Conservation (phyloP, 768 basidiomycete species). For the Scleroderma bovista region DNA sequence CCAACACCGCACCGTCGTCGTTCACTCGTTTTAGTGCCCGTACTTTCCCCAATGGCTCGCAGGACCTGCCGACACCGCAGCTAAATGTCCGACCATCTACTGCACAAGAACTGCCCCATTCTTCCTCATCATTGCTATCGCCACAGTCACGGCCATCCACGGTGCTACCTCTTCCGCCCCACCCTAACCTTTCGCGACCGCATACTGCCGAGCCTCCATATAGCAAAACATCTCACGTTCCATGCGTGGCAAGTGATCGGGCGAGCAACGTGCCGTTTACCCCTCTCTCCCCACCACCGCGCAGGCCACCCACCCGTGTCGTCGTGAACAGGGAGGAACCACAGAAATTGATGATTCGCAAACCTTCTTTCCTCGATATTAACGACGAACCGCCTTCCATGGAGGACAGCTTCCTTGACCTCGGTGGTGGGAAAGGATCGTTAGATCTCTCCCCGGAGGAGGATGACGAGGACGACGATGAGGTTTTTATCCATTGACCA, state of each 20-base stretch:
- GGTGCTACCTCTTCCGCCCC: slow-evolving; percentile 50
- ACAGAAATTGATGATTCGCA: slow-evolving; percentile 52
- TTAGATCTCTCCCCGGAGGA: slow-evolving; percentile 33
- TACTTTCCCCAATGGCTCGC: slow-evolving; percentile 14
- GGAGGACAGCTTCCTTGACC: slow-evolving; percentile 36
- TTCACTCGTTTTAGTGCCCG: slow-evolving; percentile 15
- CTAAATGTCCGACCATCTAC: slow-evolving; percentile 31
- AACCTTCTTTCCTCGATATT: slow-evolving; percentile 72
- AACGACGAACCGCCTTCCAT: slow-evolving; percentile 30
- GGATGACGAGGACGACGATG: slow-evolving; percentile 38
- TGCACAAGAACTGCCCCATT: slow-evolving; percentile 22
- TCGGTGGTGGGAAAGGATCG: slow-evolving; percentile 33
- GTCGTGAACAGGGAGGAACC: slow-evolving; percentile 31
- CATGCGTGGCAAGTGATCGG: slow-evolving; percentile 3
- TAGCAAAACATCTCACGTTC: background rate
- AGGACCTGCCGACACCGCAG: slow-evolving; percentile 13
- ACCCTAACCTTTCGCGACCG: slow-evolving; percentile 26
- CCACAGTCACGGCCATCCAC: slow-evolving; percentile 26
- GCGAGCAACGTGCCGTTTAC: slow-evolving; percentile 27
- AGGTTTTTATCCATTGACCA: slow-evolving; percentile 3
- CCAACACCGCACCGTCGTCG: slow-evolving; percentile 25
- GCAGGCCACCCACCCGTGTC: background rate
- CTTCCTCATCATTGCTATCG: slow-evolving; percentile 14
- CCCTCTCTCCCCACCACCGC: slow-evolving; percentile 32
- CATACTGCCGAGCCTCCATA: slow-evolving; percentile 8